Evolutionary conservation across 768 basidiomycete species (phyloP).

Genomic region (Phaffia tasmanica): DNA sequence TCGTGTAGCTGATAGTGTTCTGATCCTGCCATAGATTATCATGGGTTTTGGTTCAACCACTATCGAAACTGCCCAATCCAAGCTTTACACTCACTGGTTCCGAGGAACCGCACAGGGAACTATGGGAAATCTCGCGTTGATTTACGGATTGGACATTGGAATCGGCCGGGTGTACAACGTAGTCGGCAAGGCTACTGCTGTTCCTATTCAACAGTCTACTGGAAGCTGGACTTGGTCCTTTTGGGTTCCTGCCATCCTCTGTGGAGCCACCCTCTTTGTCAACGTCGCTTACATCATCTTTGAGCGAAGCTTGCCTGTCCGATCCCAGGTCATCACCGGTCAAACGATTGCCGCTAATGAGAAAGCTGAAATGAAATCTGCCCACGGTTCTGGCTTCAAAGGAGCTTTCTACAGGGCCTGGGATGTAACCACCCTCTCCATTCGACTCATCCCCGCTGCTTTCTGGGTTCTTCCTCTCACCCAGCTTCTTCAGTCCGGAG

Average conservation of each 20-base stretch:
- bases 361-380: not conserved
- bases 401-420: not conserved
- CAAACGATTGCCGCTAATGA: constrained; percentile 5
- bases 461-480: constrained; percentile 26
- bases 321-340: constrained; percentile 24
- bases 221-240: constrained; percentile 37
- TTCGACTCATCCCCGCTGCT: constrained; percentile 22
- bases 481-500: constrained; percentile 34
- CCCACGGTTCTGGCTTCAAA: not conserved
- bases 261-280: constrained; percentile 30
- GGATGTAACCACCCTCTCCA: constrained; percentile 10
- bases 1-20: too few species aligned
- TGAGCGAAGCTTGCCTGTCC: constrained; percentile 31
- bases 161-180: constrained; percentile 31
- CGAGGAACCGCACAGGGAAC: constrained; percentile 13
- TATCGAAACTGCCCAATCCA: constrained; percentile 34
- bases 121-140: constrained; percentile 18
- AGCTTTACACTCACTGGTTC: constrained; percentile 37
- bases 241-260: constrained; percentile 35
- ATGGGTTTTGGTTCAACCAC: constrained; percentile 34
- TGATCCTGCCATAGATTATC: constrained; percentile 7
- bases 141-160: constrained; percentile 35
- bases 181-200: constrained; percentile 30
- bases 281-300: constrained; percentile 32
- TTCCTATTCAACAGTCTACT: constrained; percentile 34